Base-by-base conservation (phyloP, 2,329 filamentous ascomycete species). In the Apiospora rasikravindrae region DNA sequence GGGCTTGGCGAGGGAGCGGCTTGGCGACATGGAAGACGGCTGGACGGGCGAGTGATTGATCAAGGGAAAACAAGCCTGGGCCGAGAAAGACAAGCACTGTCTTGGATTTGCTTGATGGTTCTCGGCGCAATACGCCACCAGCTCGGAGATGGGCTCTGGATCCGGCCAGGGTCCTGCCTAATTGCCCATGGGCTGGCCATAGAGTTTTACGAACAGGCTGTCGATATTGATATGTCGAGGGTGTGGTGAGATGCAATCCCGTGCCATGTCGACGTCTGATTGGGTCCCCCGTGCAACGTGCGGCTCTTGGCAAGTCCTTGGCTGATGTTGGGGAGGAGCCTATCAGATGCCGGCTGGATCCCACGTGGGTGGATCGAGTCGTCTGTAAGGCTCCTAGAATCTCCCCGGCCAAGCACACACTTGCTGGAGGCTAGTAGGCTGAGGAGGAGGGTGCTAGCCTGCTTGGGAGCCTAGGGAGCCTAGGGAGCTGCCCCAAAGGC, bases 51-150 rank as follows among this genome's bases (percentile, higher is more conserved):
- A 19, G 53, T 16, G 22, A 40, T 37, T 37, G 45, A 49, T 19
- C 10, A 40, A n/a, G 33, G 29, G 22, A 24, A 61, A n/a, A 40
- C 57, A 64, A 64, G 57, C 57, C 8, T 64, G 19, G 57, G 57
- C 57, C 57, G 19, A n/a, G 33, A 6, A n/a, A 13, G 57, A n/a
- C 33, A 40, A 64, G 57, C 57, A 8, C 2, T 64, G 57, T 64
- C 57, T 64, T 64, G 57, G 57, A 64, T 40, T 64, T 64, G 57
- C 57, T 64, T 64, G 57, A 37, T 64, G 19, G 57, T 5, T 40
- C 57, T 64, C 57, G 57, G 57, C 57, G 57, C 33, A 64, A 40
- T 64, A 64, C 57, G 57, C 57, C 33, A 64, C 57, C 37, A n/a
- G 57, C 33, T n/a, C 57, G 57, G 57, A 64, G 33, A 64, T 64